Percentiles rank a stretch among this genome's conserved stretches.
phyloP scores from a whole-genome alignment of 331 rosid species.

The Cydonia oblonga region DNA sequence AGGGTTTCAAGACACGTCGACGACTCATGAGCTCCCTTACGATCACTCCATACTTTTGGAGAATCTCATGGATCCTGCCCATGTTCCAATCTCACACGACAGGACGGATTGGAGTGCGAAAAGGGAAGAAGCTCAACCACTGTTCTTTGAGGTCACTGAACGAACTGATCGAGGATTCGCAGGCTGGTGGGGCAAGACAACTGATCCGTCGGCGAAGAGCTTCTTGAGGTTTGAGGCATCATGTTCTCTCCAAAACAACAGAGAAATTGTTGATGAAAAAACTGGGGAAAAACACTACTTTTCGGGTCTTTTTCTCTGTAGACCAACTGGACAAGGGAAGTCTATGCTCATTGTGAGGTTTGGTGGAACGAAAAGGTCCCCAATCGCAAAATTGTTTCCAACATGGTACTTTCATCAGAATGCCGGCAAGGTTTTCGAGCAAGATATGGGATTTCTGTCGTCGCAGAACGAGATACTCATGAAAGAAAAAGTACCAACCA shows the following conservation, averaged over 20 bases:
- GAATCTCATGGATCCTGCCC: constrained; percentile 98
- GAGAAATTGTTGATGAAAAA: constrained; percentile 41
- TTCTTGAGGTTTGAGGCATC: constrained; percentile 77
- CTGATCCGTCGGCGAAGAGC: constrained; percentile 34
- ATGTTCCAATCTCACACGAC: constrained; percentile 89
- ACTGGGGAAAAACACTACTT: constrained; percentile 56
- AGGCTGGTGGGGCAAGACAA: constrained; percentile 81
- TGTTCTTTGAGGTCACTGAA: constrained; percentile 63
- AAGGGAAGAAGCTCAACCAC: constrained; percentile 78
- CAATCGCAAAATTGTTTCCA: constrained; percentile 50
- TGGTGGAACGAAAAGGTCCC: constrained; percentile 57
- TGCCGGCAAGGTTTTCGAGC: constrained; percentile 89
- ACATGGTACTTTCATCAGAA: constrained; percentile 91
- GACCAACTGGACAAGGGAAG: constrained; percentile 94
- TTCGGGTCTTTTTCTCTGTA: constrained; percentile 74
- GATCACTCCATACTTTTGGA: constrained; percentile 92
- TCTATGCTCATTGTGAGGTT: constrained; percentile 89
- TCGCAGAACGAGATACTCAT: constrained; percentile 78
- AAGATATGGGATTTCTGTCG: constrained; percentile 95
- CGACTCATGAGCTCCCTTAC: constrained; percentile 88
- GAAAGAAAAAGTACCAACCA: constrained; percentile 77
- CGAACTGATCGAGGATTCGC: constrained; percentile 82
- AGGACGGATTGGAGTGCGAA: constrained; percentile 78
- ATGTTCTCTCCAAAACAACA: constrained; percentile 76
- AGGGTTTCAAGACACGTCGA: constrained; percentile 67